Conservation (phyloP, 208 protist genomes). For the Strigomonas culicis region DNA sequence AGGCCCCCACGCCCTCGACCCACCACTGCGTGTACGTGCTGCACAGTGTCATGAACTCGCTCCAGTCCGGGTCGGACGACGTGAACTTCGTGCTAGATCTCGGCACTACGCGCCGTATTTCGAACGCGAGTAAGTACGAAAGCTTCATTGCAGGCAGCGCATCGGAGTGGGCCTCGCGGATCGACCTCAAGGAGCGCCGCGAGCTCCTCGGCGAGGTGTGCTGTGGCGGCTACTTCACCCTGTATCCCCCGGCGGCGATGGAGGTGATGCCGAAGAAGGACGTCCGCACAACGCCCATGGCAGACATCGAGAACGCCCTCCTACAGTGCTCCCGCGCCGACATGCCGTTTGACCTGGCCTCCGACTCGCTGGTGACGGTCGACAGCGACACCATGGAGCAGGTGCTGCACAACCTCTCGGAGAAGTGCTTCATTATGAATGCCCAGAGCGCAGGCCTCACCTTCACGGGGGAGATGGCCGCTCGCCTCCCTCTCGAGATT, state of each 20-base stretch:
- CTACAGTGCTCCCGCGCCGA: constrained; percentile 67
- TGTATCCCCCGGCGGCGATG: constrained; percentile 58
- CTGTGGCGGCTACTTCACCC: constrained; percentile 65
- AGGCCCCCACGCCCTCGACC: constrained; percentile 8
- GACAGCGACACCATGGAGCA: constrained; percentile 62
- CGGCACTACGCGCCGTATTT: constrained; percentile 56
- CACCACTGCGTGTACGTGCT: constrained; percentile 69
- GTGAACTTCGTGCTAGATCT: constrained; percentile 78
- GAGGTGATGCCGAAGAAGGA: constrained; percentile 38
- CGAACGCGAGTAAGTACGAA: constrained; percentile 58
- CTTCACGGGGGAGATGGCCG: constrained; percentile 76
- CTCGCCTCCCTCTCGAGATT: constrained; percentile 65
- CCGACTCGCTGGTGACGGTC: constrained; percentile 33
- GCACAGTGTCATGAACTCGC: constrained; percentile 22
- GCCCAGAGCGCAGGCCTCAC: constrained; percentile 52
- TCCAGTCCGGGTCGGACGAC: constrained; percentile 34
- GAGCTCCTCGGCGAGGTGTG: constrained; percentile 27
- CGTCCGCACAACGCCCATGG: constrained; percentile 29
- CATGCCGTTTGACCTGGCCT: constrained; percentile 39
- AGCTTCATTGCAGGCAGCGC: constrained; percentile 59
- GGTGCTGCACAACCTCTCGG: constrained; percentile 60
- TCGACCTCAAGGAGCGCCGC: constrained; percentile 58
- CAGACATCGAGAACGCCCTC: constrained; percentile 68
- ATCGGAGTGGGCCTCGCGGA: constrained; percentile 71
- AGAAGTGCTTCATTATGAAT: constrained; percentile 69